A percentile compares a stretch with the other conserved stretches of the same genome.
phyloP scores from a whole-genome alignment of 805 yeast species.

The Schizosaccharomyces octosporus region DNA sequence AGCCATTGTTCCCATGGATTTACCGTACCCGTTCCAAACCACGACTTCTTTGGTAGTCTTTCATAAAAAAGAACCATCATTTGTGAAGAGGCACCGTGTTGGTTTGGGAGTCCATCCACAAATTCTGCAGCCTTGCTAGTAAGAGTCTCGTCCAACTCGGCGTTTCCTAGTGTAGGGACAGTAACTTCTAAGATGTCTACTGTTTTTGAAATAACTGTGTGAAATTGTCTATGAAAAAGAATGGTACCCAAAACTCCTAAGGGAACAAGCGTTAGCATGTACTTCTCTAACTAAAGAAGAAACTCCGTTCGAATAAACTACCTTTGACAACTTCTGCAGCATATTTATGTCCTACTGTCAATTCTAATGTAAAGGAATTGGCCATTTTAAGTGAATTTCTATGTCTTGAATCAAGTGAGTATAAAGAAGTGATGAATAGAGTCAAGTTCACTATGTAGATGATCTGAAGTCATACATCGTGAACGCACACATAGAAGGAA shows the following conservation, averaged over 20 bases:
- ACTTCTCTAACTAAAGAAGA: background rate
- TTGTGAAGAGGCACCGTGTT: background rate
- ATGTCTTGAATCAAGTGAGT: too few relatives aligned
- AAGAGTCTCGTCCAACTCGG: background rate
- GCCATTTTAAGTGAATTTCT: background rate
- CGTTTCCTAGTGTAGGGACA: background rate
- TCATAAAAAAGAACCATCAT: background rate
- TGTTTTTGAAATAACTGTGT: background rate
- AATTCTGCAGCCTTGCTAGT: background rate
- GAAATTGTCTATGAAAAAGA: background rate
- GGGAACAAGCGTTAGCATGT: background rate
- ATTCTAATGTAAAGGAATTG: background rate
- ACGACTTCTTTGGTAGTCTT: background rate
- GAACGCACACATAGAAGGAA: too few relatives aligned
- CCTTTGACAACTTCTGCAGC: background rate
- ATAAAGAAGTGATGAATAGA: too few relatives aligned
- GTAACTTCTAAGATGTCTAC: background rate
- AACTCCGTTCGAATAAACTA: background rate
- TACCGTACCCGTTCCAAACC: background rate
- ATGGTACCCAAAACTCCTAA: background rate
- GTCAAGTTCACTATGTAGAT: too few relatives aligned
- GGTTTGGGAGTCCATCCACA: background rate
- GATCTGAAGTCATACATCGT: too few relatives aligned
- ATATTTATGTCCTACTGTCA: background rate
- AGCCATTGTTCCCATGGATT: background rate